Conservation (phyloP, 2,329 filamentous ascomycete species). For the Aureobasidium uvarum region DNA sequence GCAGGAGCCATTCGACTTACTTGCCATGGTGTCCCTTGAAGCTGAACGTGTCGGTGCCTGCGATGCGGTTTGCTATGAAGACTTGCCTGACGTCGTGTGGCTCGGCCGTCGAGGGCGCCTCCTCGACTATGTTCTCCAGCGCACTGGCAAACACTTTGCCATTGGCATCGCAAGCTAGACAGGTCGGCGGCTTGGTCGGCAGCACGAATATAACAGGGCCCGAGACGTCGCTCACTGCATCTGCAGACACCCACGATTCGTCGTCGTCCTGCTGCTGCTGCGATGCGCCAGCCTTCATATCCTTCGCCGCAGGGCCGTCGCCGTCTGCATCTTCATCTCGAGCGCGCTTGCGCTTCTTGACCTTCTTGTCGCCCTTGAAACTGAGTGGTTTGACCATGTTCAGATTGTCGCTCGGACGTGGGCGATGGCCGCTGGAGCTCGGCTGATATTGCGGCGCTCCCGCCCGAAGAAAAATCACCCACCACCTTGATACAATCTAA, state of each 20-base stretch:
- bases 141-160: slow-evolving; percentile 80
- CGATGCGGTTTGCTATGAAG: slow-evolving; percentile 82
- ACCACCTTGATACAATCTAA: not conserved
- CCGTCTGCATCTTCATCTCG: slow-evolving; percentile 47
- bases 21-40: slow-evolving; percentile 90
- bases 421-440: slow-evolving; percentile 14
- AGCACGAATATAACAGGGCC: slow-evolving; percentile 83
- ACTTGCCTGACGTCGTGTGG: slow-evolving; percentile 95
- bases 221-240: slow-evolving; percentile 67
- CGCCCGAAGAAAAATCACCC: slow-evolving; percentile 9
- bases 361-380: slow-evolving; percentile 97
- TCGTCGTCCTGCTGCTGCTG: slow-evolving; percentile 53
- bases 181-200: slow-evolving; percentile 68
- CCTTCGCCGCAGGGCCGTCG: slow-evolving; percentile 28
- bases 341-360: slow-evolving; percentile 83
- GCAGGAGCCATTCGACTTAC: slow-evolving; percentile 44
- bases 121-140: slow-evolving; percentile 86
- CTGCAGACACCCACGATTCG: slow-evolving; percentile 89
- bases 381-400: slow-evolving; percentile 82
- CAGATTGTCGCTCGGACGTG: slow-evolving; percentile 5
- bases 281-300: slow-evolving; percentile 8
- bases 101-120: slow-evolving; percentile 78
- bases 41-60: slow-evolving; percentile 73
- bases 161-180: slow-evolving; percentile 79
- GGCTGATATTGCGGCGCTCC: slow-evolving; percentile 17